Evolutionary conservation across 495 filamentous ascomycete species (phyloP).

Genomic region (Penicillium taxi): DNA sequence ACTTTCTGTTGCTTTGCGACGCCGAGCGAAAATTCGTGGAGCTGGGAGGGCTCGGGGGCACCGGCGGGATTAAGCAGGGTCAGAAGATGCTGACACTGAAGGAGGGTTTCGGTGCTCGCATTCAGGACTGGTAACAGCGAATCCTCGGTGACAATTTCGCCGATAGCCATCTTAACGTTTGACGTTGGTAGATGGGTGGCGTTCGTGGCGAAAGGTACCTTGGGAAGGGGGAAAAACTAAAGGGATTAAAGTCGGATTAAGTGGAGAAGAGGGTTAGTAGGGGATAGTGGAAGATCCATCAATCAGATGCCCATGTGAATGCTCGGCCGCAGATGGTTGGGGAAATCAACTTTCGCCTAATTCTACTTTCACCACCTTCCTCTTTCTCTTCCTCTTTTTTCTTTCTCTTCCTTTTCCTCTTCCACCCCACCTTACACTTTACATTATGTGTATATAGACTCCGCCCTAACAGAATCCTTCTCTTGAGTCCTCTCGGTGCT

Average conservation of each 20-base stretch:
- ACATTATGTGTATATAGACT: conserved; percentile 3
- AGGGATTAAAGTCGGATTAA: conserved; percentile 1
- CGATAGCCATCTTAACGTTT: conserved; percentile 35
- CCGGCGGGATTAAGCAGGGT: conserved; percentile 45
- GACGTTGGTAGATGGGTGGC: neutral
- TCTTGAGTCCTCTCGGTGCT: neutral
- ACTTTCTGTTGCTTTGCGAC: conserved; percentile 71
- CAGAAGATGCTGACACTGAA: conserved; percentile 68
- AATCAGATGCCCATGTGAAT: conserved; percentile 21
- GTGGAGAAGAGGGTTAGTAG: conserved; percentile 1
- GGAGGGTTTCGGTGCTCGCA: conserved; percentile 58
- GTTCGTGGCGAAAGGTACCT: neutral
- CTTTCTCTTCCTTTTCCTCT: conserved; percentile 7
- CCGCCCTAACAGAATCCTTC: neutral
- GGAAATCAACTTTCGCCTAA: conserved; percentile 8
- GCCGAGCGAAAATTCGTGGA: conserved; percentile 49
- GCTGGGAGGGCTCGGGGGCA: conserved; percentile 25
- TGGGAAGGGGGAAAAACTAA: conserved; percentile 4
- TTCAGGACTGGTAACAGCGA: conserved; percentile 63
- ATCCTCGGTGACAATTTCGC: conserved; percentile 61
- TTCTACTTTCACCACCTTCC: conserved; percentile 1
- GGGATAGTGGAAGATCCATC: too few relatives aligned
- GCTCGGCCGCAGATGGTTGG: conserved; percentile 17
- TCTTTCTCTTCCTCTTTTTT: conserved; percentile 3
- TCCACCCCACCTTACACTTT: conserved; percentile 3